phyloP scores from a whole-genome alignment of 1,139 yeast genomes.

The Scheffersomyces stambukii region DNA sequence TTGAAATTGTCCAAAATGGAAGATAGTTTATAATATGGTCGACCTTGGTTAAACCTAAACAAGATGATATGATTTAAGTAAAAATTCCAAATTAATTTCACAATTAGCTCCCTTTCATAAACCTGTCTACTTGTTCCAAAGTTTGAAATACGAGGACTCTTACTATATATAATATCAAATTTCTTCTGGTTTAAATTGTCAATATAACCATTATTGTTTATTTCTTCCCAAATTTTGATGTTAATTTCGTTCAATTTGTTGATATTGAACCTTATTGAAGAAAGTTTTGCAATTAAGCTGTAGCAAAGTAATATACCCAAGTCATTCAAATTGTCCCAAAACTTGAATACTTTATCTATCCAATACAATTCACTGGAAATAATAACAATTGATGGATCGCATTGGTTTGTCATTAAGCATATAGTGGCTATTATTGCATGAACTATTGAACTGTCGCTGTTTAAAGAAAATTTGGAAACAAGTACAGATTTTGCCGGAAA shows the following conservation, averaged over 20 bases:
- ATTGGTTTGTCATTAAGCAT: constrained; percentile 22
- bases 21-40: constrained; percentile 27
- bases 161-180: too few species aligned
- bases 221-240: constrained; percentile 18
- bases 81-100: constrained; percentile 41
- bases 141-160: constrained; percentile 7
- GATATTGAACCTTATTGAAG: constrained; percentile 11
- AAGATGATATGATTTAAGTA: constrained; percentile 30
- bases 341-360: constrained; percentile 31
- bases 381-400: constrained; percentile 8
- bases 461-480: constrained; percentile 27
- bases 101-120: constrained; percentile 30
- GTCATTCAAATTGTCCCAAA: constrained; percentile 31
- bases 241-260: constrained; percentile 12
- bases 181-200: constrained; percentile 14
- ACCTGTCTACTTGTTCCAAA: constrained; percentile 28
- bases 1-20: constrained; percentile 10
- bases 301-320: constrained; percentile 21
- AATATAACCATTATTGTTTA: constrained; percentile 21
- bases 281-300: constrained; percentile 16
- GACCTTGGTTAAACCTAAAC: constrained; percentile 33
- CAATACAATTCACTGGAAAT: constrained; percentile 34
- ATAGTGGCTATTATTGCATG: constrained; percentile 46
- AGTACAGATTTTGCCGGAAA: constrained; percentile 40
- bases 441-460: constrained; percentile 35